These are phyloP conservation scores for Colletotrichum sp. DNA, from an alignment of 2,329 filamentous ascomycete genomes.

Conservation along the genomic window DNA sequence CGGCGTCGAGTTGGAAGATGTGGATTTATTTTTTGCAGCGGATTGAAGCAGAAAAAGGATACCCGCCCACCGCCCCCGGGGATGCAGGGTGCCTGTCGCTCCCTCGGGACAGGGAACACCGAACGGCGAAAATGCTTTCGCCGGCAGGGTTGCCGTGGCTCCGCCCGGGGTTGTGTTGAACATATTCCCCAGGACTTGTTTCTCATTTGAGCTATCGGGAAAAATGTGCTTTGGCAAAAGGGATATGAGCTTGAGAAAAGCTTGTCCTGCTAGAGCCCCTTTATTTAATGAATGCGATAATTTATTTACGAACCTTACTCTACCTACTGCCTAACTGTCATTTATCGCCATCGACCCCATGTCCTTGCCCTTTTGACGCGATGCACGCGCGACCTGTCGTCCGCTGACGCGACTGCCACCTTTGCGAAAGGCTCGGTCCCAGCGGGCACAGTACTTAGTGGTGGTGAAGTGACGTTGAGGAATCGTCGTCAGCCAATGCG, in stretches of 20 bases:
- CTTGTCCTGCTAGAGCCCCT: neutral
- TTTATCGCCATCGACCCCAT: neutral
- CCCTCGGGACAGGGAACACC: neutral
- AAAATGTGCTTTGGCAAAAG: neutral
- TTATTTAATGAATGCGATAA: neutral
- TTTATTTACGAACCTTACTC: neutral
- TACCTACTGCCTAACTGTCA: neutral
- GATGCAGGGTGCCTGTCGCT: neutral
- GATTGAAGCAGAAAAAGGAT: neutral
- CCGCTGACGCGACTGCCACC: neutral
- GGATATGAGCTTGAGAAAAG: neutral
- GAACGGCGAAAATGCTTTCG: neutral
- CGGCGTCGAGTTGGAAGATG: neutral
- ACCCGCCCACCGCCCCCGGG: neutral
- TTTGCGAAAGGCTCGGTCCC: neutral
- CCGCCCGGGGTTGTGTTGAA: neutral
- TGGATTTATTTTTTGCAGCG: neutral
- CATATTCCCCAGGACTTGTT: neutral
- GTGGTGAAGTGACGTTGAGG: neutral
- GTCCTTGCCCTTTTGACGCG: neutral
- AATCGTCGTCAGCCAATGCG: neutral
- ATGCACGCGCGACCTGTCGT: neutral
- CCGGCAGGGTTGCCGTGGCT: neutral
- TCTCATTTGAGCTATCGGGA: neutral
- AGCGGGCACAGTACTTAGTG: neutral